phyloP scores from a whole-genome alignment of 2,329 filamentous ascomycete species.

The Calonectria pseudoreteaudii region DNA sequence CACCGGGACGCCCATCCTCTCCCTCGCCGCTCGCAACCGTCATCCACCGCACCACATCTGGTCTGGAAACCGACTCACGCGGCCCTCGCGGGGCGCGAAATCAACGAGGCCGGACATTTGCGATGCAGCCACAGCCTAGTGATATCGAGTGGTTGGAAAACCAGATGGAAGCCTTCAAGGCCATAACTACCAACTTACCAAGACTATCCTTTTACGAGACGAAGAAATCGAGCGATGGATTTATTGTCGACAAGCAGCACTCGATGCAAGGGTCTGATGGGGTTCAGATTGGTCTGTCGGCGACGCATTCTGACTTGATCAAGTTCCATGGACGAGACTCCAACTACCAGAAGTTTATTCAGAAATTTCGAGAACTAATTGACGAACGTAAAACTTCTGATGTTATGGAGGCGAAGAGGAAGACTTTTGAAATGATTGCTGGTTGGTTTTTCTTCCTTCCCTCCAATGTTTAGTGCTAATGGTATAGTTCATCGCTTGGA shows the following conservation, averaged over 20 bases:
- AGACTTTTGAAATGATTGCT: constrained; percentile 21
- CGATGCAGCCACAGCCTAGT: constrained; percentile 14
- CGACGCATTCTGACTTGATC: constrained; percentile 22
- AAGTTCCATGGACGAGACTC: constrained; percentile 24
- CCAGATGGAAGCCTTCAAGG: constrained; percentile 27
- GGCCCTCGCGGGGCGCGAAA: background rate
- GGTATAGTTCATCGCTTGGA: constrained; percentile 17
- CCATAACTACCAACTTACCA: constrained; percentile 22
- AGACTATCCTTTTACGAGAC: constrained; percentile 24
- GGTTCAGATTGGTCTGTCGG: constrained; percentile 16
- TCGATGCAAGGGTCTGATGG: constrained; percentile 24
- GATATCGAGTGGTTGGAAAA: constrained; percentile 26
- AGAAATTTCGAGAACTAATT: constrained; percentile 12
- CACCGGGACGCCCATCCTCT: constrained; percentile 22
- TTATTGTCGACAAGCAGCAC: constrained; percentile 22
- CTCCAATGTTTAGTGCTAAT: background rate
- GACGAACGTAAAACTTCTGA: constrained; percentile 12
- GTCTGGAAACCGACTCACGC: constrained; percentile 3
- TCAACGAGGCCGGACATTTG: constrained; percentile 7
- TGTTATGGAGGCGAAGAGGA: constrained; percentile 16
- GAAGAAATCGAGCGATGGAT: constrained; percentile 15
- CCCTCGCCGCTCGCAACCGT: constrained; percentile 23
- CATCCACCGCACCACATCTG: constrained; percentile 22
- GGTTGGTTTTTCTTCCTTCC: background rate
- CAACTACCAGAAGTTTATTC: constrained; percentile 18